These are phyloP conservation scores for Sarocladium brachiariae DNA, from an alignment of 2,329 filamentous ascomycete species.

Conservation along the genomic window DNA sequence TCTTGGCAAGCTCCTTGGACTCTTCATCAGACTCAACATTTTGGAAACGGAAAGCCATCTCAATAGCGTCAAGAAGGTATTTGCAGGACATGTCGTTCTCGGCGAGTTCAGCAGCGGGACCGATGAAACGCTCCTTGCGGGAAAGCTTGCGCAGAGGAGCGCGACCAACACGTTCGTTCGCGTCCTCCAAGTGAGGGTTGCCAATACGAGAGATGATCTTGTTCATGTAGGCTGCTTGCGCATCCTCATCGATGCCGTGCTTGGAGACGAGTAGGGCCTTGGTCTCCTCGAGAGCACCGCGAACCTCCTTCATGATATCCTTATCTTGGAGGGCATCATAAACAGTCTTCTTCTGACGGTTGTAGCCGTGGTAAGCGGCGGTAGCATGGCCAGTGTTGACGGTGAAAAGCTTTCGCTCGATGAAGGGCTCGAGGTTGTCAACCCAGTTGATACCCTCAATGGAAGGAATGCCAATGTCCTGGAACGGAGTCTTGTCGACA, in stretches of 20 bases:
- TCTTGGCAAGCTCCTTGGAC: conserved; percentile 76
- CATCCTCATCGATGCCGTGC: conserved; percentile 67
- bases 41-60: conserved; percentile 94
- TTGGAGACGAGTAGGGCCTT: conserved; percentile 79
- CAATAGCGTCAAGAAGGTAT: conserved; percentile 72
- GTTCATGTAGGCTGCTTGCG: conserved; percentile 81
- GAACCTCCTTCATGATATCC: conserved; percentile 58
- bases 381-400: conserved; percentile 98
- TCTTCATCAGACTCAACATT: conserved; percentile 89
- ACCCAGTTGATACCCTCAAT: conserved; percentile 94
- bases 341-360: conserved; percentile 60
- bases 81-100: conserved; percentile 69
- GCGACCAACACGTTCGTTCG: conserved; percentile 89
- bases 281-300: conserved; percentile 76
- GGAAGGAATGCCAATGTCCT: conserved; percentile 54
- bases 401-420: conserved; percentile 98
- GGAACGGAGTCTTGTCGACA: conserved; percentile 81
- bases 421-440: conserved; percentile 84
- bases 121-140: conserved; percentile 93
- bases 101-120: conserved; percentile 81
- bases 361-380: conserved; percentile 90
- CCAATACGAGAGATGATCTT: conserved; percentile 90
- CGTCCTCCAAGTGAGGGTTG: conserved; percentile 88
- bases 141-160: conserved; percentile 90
- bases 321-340: conserved; percentile 14